Evolutionary conservation across 2,329 filamentous ascomycete species (phyloP).

Genomic region (Tolypocladium ophioglossoides): DNA sequence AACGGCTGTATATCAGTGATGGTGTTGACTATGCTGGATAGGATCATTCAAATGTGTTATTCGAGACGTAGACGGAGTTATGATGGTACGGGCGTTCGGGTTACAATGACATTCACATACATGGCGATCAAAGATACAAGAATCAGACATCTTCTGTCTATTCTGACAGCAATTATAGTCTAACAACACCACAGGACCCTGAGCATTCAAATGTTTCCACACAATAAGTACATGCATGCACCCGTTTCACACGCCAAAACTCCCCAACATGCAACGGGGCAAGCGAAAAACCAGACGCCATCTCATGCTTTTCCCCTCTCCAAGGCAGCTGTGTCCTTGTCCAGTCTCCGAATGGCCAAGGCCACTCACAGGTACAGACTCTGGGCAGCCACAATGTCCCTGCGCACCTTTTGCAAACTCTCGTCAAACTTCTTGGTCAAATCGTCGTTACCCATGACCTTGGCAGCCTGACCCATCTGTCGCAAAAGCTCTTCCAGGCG

Average conservation of each 20-base stretch:
- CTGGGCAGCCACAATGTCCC: slow-evolving; percentile 92
- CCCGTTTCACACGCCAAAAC: not conserved
- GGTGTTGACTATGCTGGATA: not conserved
- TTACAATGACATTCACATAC: not conserved
- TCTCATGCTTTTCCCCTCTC: not conserved
- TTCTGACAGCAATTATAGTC: not conserved
- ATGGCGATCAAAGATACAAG: not conserved
- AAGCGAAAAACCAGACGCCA: not conserved
- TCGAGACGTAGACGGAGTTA: not conserved
- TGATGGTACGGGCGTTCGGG: not conserved
- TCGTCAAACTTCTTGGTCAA: slow-evolving; percentile 86
- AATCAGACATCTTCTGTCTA: not conserved
- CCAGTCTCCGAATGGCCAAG: not conserved
- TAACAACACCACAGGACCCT: not conserved
- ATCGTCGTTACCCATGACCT: slow-evolving; percentile 97
- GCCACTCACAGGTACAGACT: slow-evolving; percentile 65
- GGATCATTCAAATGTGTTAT: not conserved
- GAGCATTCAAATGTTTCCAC: not conserved
- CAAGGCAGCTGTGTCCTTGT: not conserved
- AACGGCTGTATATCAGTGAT: not conserved
- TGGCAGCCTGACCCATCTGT: slow-evolving; percentile 90
- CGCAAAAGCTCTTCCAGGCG: slow-evolving; percentile 87
- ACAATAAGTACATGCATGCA: not conserved
- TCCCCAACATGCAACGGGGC: not conserved
- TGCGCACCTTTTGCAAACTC: slow-evolving; percentile 72